Evolutionary conservation across 2,329 filamentous ascomycete species (phyloP), one percentile per base, ranked within the genome.

Genomic region (Xylariales sp.): DNA sequence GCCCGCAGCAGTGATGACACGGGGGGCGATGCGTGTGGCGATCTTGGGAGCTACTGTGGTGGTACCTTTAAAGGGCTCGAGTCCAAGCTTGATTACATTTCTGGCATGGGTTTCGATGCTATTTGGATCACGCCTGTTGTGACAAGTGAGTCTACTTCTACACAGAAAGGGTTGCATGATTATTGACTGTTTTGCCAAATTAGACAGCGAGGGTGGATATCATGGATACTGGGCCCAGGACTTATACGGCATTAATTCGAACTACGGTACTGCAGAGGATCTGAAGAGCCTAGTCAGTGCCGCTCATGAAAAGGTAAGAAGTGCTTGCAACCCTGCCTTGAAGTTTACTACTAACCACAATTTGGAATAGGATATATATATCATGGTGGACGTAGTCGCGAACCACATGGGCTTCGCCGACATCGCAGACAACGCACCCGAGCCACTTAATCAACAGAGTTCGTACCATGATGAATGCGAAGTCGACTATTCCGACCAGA

Each of bases 401-500:
- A 85, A 89, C 75, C 89, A 89, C 76, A 83, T 83, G 69, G 78
- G 80, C 16, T 84, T 85, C 52, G 78, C 81, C 28, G 84, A 87
- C 7, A 87, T 90, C 73, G 63, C 76, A 39, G 76, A 81, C 64
- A 78, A 80, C 70, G 75, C 74, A 7, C 83, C 84, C 5, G 72
- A 76, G 5, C 83, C 82, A 0, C 79, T 86, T 54, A 84, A 90
- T 76, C 78, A 85, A 34, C 67, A 82, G 18, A 83, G 82, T 30
- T 89, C 89, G 72, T 92, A 87, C 78, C 89, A 92, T 75, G 52
- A 83, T 1, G 86, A 84, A 73, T 92, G 90, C 77, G 73, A 87
- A 60, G 83, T 83, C 66, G 75, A 90, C 76, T 90, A 88, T 78
- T 74, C 77, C 45, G 78, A 89, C 74, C 81, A 87, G 69, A 80